A percentile compares a stretch with the other conserved stretches of the same genome.
phyloP scores from a whole-genome alignment of 331 rosid species.

The Saraca asoca region DNA sequence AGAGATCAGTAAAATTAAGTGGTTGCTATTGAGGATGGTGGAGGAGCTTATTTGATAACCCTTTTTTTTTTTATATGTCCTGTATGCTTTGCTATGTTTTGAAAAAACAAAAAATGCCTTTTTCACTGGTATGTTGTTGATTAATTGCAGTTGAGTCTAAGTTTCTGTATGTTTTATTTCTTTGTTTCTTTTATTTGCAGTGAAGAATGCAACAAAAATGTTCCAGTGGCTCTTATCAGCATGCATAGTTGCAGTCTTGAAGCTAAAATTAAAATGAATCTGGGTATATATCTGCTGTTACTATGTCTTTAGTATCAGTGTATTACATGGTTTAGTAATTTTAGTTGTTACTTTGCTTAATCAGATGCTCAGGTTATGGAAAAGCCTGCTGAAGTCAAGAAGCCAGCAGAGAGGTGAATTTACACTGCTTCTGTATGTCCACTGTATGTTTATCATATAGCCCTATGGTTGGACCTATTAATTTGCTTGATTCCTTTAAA shows the following conservation, averaged over 20 bases:
- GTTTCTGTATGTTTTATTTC: too few relatives aligned
- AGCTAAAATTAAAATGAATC: slow-evolving; percentile 77
- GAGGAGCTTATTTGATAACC: background rate
- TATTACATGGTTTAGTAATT: too few relatives aligned
- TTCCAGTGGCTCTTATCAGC: slow-evolving; percentile 72
- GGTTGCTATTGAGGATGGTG: background rate
- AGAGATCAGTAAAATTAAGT: background rate
- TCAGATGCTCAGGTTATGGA: slow-evolving; percentile 79
- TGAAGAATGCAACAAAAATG: slow-evolving; percentile 72
- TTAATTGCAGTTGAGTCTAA: too few relatives aligned
- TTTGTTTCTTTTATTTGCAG: slow-evolving; percentile 37
- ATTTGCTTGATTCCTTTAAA: background rate
- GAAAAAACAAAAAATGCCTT: too few relatives aligned
- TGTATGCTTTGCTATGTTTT: background rate
- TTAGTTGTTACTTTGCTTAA: background rate
- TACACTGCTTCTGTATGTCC: background rate
- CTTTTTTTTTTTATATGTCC: background rate
- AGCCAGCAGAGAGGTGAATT: slow-evolving; percentile 50
- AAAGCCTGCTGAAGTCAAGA: slow-evolving; percentile 47
- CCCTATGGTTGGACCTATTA: background rate
- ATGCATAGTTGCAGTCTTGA: slow-evolving; percentile 87
- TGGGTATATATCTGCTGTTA: slow-evolving; percentile 40
- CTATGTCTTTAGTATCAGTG: background rate
- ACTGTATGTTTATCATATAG: background rate
- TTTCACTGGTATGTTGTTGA: background rate